Conservation (phyloP, 257 asterid genomes). For the Salvia miltiorrhiza region DNA sequence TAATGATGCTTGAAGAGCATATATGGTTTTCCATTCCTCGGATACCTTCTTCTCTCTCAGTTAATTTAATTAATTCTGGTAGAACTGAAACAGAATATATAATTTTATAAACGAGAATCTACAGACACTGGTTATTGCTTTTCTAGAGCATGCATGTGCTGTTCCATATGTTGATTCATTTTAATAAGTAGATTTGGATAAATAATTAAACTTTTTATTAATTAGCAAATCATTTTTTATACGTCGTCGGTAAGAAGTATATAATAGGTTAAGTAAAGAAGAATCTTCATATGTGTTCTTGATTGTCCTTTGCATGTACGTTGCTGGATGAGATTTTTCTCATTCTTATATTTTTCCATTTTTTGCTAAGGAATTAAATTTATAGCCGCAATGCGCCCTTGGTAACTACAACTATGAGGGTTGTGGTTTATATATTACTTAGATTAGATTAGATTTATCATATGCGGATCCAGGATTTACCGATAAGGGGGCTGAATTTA, state of each 20-base stretch:
- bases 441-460: too few species aligned
- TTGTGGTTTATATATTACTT: too few species aligned
- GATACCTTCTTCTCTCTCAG: slow-evolving; percentile 3
- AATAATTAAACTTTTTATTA: background rate
- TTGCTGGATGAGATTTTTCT: background rate
- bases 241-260: background rate
- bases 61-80: background rate
- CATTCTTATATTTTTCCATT: background rate
- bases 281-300: background rate
- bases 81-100: background rate
- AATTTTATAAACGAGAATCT: slow-evolving; percentile 7
- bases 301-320: background rate
- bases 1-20: too few species aligned
- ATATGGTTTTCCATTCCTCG: slow-evolving; percentile 17
- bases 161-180: slow-evolving; percentile 10
- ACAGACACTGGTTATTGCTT: background rate
- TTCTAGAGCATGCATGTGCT: slow-evolving; percentile 20
- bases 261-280: background rate
- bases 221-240: background rate
- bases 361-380: background rate
- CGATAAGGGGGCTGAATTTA: too few species aligned
- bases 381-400: background rate
- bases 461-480: too few species aligned
- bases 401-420: background rate
- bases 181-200: background rate